Evolutionary conservation across 2,329 filamentous ascomycete species (phyloP).

Genomic region (Neofusicoccum cordaticola): DNA sequence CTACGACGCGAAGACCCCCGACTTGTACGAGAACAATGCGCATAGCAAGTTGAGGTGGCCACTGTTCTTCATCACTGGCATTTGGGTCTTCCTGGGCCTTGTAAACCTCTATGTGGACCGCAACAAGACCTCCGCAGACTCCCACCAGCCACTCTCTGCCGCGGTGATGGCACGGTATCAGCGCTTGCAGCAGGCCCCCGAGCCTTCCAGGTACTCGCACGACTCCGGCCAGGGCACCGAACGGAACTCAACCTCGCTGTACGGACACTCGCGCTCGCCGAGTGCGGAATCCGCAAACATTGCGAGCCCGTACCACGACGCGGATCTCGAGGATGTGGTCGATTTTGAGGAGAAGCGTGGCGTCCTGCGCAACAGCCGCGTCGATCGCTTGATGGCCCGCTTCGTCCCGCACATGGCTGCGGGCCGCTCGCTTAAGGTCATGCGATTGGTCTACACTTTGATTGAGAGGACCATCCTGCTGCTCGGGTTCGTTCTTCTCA

Average conservation of each 20-base stretch:
- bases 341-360: slow-evolving; percentile 45
- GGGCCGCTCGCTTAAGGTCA: slow-evolving; percentile 54
- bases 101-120: slow-evolving; percentile 59
- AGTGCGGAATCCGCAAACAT: slow-evolving; percentile 48
- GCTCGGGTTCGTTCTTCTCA: slow-evolving; percentile 70
- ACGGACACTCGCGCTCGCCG: slow-evolving; percentile 64
- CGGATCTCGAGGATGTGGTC: slow-evolving; percentile 38
- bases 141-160: slow-evolving; percentile 30
- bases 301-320: slow-evolving; percentile 47
- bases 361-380: slow-evolving; percentile 46
- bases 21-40: slow-evolving; percentile 83
- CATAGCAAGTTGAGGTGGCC: slow-evolving; percentile 89
- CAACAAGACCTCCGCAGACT: slow-evolving; percentile 28
- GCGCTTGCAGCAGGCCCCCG: slow-evolving; percentile 32
- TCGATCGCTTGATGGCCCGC: slow-evolving; percentile 53
- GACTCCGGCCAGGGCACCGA: slow-evolving; percentile 66
- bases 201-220: slow-evolving; percentile 37
- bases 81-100: slow-evolving; percentile 68
- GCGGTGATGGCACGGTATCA: slow-evolving; percentile 40
- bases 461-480: slow-evolving; percentile 76
- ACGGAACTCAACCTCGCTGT: slow-evolving; percentile 63
- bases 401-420: slow-evolving; percentile 56
- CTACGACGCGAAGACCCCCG: slow-evolving; percentile 79
- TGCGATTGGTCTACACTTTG: slow-evolving; percentile 62
- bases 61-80: slow-evolving; percentile 67